phyloP scores from a whole-genome alignment of 371 early-diverging fungal species.

The Fennellomyces sp. region DNA sequence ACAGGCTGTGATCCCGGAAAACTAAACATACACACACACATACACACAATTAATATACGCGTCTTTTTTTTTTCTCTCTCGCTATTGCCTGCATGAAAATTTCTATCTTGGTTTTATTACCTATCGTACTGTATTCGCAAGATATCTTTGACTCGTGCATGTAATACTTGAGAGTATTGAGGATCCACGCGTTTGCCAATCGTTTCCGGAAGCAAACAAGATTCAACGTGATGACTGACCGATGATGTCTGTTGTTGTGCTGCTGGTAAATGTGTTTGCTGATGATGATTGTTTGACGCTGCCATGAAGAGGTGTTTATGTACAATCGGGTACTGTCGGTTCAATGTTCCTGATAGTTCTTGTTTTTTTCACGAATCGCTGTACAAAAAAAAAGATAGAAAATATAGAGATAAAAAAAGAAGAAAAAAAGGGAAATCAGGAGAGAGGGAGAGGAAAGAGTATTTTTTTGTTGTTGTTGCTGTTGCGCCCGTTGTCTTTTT shows the following conservation, averaged over 20 bases:
- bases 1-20: slow-evolving; percentile 95
- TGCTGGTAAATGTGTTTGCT: not conserved
- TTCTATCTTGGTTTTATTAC: slow-evolving; percentile 25
- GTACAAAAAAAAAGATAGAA: not conserved
- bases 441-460: not conserved
- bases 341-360: not conserved
- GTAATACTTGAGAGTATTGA: slow-evolving; percentile 44
- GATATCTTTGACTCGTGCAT: slow-evolving; percentile 43
- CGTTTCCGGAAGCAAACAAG: slow-evolving; percentile 26
- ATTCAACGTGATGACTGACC: not conserved
- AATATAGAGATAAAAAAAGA: not conserved
- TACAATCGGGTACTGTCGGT: not conserved
- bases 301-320: not conserved
- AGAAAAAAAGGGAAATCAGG: not conserved
- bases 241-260: not conserved
- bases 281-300: not conserved
- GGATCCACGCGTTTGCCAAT: slow-evolving; percentile 59
- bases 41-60: too few species aligned
- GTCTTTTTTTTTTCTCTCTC: not conserved
- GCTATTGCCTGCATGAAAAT: not conserved
- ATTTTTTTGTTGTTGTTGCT: too few species aligned
- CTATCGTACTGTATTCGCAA: slow-evolving; percentile 39
- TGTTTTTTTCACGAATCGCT: not conserved
- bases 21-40: slow-evolving; percentile 32
- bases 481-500: not conserved